Conservation (phyloP, 805 yeast species). For the Metschnikowia baotianmanensis region DNA sequence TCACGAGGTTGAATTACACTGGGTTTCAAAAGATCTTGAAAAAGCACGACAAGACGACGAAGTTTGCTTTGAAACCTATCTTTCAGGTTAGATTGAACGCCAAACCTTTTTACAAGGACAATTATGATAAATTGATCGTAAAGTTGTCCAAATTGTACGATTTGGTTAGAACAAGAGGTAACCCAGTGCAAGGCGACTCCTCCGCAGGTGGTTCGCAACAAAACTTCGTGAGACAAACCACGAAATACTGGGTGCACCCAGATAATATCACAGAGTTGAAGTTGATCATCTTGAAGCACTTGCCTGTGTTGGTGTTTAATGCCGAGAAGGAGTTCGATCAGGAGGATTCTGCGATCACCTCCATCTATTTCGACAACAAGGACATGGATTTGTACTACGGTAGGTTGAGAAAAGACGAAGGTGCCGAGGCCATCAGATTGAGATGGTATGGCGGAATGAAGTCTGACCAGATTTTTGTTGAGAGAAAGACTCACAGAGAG, state of each 20-base stretch:
- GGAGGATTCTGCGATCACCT: conserved; percentile 95
- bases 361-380: conserved; percentile 91
- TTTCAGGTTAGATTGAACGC: conserved; percentile 91
- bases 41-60: conserved; percentile 91
- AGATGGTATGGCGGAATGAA: conserved; percentile 99
- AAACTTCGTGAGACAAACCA: conserved; percentile 96
- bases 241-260: conserved; percentile 99
- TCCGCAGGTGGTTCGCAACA: conserved; percentile 98
- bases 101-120: conserved; percentile 94
- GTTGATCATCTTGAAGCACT: conserved; percentile 85
- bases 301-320: conserved; percentile 96
- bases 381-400: conserved; percentile 91
- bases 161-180: conserved; percentile 91
- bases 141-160: conserved; percentile 87
- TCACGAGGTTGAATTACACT: conserved; percentile 88
- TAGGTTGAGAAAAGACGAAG: conserved; percentile 92
- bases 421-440: conserved; percentile 97
- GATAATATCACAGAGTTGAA: conserved; percentile 96
- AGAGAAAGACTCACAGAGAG: conserved; percentile 96
- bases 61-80: conserved; percentile 73
- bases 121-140: conserved; percentile 85
- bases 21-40: conserved; percentile 96
- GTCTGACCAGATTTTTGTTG: conserved; percentile 88
- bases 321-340: conserved; percentile 92
- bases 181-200: conserved; percentile 92